Evolutionary conservation across 2,329 filamentous ascomycete species (phyloP).

Genomic region (Sarocladium oryzae): DNA sequence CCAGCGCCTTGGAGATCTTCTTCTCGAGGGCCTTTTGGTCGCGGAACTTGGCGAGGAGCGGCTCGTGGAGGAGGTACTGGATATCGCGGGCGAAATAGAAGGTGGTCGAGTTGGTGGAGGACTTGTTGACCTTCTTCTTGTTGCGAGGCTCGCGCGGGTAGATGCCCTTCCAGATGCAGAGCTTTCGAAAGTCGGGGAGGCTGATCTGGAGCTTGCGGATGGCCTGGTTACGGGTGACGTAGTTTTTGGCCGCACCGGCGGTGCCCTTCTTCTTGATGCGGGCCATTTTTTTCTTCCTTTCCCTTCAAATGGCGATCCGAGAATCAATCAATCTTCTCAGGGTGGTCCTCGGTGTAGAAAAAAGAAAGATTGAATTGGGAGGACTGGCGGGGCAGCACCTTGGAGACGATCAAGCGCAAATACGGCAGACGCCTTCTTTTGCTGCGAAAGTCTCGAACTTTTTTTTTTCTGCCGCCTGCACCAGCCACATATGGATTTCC

Average conservation of each 20-base stretch:
- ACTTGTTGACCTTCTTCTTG: slow-evolving; percentile 94
- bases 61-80: slow-evolving; percentile 95
- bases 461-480: slow-evolving; percentile 15
- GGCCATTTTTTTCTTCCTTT: too few species aligned
- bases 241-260: slow-evolving; percentile 93
- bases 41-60: slow-evolving; percentile 86
- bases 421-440: too few species aligned
- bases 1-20: slow-evolving; percentile 91
- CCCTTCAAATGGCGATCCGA: too few species aligned
- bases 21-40: slow-evolving; percentile 96
- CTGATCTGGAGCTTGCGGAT: slow-evolving; percentile 97
- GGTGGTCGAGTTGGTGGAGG: slow-evolving; percentile 82
- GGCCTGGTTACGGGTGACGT: slow-evolving; percentile 93
- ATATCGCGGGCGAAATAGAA: slow-evolving; percentile 94
- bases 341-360: slow-evolving; percentile 3
- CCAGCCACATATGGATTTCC: slow-evolving; percentile 10
- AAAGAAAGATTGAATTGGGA: slow-evolving; percentile 12
- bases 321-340: too few species aligned
- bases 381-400: slow-evolving; percentile 23
- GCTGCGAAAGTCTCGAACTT: not conserved
- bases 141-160: slow-evolving; percentile 95
- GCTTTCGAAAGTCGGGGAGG: slow-evolving; percentile 90
- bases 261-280: slow-evolving; percentile 90
- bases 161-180: slow-evolving; percentile 99
- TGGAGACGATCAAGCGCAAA: not conserved